These are phyloP conservation scores for Penicillium sp. DNA, from an alignment of 2,329 filamentous ascomycete genomes.

Conservation along the genomic window DNA sequence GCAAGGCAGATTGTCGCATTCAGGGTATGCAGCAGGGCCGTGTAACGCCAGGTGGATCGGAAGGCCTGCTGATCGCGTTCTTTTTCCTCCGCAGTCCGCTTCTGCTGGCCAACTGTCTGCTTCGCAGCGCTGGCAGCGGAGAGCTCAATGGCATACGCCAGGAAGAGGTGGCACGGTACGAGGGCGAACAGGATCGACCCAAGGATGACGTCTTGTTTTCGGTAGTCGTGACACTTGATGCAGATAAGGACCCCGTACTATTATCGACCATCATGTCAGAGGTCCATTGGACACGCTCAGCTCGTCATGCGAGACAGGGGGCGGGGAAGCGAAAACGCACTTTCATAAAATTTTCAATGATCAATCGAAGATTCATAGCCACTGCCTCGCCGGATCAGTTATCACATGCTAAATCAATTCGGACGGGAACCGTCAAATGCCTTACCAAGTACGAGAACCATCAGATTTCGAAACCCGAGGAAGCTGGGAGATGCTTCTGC, in stretches of 20 bases:
- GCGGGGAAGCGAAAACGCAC: constrained; percentile 38
- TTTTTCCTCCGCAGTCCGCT: constrained; percentile 52
- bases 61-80: constrained; percentile 60
- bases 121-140: constrained; percentile 74
- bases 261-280: not conserved
- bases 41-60: constrained; percentile 68
- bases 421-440: constrained; percentile 17
- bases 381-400: constrained; percentile 47
- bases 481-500: constrained; percentile 71
- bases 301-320: not conserved
- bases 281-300: not conserved
- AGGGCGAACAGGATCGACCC: constrained; percentile 75
- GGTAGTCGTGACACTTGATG: constrained; percentile 81
- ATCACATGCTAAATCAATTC: constrained; percentile 4
- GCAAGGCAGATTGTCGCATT: constrained; percentile 78
- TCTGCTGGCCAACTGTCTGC: constrained; percentile 54
- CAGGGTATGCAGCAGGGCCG: constrained; percentile 72
- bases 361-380: constrained; percentile 84
- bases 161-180: constrained; percentile 83
- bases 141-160: constrained; percentile 84
- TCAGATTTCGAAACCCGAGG: constrained; percentile 88
- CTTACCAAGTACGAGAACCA: constrained; percentile 82
- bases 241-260: constrained; percentile 95
- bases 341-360: constrained; percentile 97
- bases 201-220: constrained; percentile 67